A percentile compares a stretch with the other conserved stretches of the same genome.
Evolutionary conservation across 1,139 yeast genomes (phyloP).

Genomic region (Pichia sp.): DNA sequence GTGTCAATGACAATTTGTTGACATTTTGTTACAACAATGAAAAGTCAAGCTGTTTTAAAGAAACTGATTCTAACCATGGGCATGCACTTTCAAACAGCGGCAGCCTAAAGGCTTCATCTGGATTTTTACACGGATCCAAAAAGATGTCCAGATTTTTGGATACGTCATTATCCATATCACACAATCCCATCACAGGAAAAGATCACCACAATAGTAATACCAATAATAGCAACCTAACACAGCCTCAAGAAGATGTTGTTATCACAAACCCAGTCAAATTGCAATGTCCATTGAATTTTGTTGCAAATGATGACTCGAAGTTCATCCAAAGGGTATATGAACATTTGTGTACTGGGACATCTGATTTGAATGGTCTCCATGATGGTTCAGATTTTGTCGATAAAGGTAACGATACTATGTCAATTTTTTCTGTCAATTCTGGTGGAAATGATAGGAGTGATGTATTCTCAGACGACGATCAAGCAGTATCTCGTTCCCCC

Average conservation of each 20-base stretch:
- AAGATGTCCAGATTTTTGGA: constrained; percentile 24
- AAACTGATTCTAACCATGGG: neutral
- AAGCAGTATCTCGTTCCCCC: constrained; percentile 15
- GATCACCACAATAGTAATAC: neutral
- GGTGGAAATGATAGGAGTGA: constrained; percentile 19
- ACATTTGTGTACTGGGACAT: constrained; percentile 24
- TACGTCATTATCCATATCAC: constrained; percentile 3
- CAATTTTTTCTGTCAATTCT: constrained; percentile 29
- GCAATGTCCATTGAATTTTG: constrained; percentile 33
- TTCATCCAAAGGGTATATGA: constrained; percentile 28
- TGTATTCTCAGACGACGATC: constrained; percentile 12
- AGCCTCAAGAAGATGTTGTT: constrained; percentile 24
- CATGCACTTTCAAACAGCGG: constrained; percentile 2
- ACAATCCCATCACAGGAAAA: neutral
- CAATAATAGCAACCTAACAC: neutral
- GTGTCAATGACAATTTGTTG: constrained; percentile 57
- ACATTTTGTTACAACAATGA: constrained; percentile 50
- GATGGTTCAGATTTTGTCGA: constrained; percentile 18
- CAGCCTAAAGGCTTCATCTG: constrained; percentile 20
- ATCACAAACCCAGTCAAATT: constrained; percentile 35
- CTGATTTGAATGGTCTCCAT: constrained; percentile 24
- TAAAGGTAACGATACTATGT: constrained; percentile 22
- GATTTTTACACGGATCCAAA: constrained; percentile 16
- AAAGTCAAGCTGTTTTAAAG: constrained; percentile 3
- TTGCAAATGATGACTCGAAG: constrained; percentile 31